phyloP scores from a whole-genome alignment of 768 basidiomycete genomes.

The Leccinum uliginosum region DNA sequence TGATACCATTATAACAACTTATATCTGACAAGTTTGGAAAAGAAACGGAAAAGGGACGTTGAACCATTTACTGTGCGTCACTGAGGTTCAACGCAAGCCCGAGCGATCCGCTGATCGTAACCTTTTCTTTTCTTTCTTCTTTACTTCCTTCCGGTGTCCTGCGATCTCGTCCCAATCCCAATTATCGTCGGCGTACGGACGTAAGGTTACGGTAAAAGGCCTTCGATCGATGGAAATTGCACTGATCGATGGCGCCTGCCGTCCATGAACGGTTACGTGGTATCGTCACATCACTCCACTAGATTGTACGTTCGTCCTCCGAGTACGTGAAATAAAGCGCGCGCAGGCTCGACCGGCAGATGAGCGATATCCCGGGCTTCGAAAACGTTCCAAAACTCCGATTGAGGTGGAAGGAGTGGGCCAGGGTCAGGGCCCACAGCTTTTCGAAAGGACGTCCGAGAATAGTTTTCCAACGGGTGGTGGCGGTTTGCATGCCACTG shows the following conservation, averaged over 20 bases:
- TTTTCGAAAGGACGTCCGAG: not conserved
- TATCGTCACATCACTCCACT: not conserved
- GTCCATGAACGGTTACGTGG: slow-evolving; percentile 6
- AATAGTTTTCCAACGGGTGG: not conserved
- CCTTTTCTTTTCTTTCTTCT: not conserved
- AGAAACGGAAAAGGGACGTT: not conserved
- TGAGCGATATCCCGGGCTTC: not conserved
- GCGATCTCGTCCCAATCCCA: not conserved
- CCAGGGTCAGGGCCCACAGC: not conserved
- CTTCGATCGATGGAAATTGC: slow-evolving; percentile 15
- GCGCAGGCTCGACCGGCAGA: not conserved
- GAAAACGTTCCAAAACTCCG: not conserved
- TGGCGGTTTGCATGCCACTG: not conserved
- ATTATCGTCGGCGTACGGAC: slow-evolving; percentile 20
- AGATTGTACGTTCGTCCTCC: not conserved
- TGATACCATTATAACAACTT: not conserved
- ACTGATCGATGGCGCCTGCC: slow-evolving; percentile 17
- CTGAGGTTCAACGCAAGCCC: not conserved
- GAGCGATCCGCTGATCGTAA: slow-evolving; percentile 15
- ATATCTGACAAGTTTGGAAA: slow-evolving; percentile 2
- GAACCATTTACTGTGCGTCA: not conserved
- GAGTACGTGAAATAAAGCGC: not conserved
- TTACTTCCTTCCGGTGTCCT: not conserved
- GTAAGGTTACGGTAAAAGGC: not conserved
- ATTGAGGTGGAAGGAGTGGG: not conserved